Evolutionary conservation across 768 basidiomycete genomes (phyloP).

Genomic region (Boletus fagicola): DNA sequence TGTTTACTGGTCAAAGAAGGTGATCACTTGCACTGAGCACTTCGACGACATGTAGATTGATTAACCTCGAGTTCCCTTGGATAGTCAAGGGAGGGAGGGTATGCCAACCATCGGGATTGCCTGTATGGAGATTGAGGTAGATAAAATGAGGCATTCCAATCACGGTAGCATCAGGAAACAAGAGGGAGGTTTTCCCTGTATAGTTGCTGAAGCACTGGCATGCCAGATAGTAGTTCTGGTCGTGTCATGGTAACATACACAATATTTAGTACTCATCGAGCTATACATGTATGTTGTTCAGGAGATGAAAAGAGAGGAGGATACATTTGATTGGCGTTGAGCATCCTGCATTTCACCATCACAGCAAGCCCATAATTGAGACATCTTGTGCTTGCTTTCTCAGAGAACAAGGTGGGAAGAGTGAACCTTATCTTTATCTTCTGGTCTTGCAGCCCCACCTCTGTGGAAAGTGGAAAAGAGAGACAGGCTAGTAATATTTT

Average conservation of each 20-base stretch:
- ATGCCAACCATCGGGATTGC: slow-evolving; percentile 41
- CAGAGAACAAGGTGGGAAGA: slow-evolving; percentile 51
- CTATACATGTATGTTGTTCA: slow-evolving; percentile 16
- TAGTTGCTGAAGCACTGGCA: slow-evolving; percentile 37
- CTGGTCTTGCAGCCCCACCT: slow-evolving; percentile 40
- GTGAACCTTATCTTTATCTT: slow-evolving; percentile 35
- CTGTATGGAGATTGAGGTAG: slow-evolving; percentile 12
- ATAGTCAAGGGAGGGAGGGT: slow-evolving; percentile 27
- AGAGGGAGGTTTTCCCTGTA: slow-evolving; percentile 34
- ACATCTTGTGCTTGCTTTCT: slow-evolving; percentile 50
- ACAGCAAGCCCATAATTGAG: slow-evolving; percentile 53
- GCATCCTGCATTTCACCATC: slow-evolving; percentile 45
- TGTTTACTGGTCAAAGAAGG: background rate
- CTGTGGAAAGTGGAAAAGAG: slow-evolving; percentile 42
- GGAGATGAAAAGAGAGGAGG: background rate
- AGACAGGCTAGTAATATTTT: slow-evolving; percentile 47
- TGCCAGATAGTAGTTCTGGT: slow-evolving; percentile 35
- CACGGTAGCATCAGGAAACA: slow-evolving; percentile 31
- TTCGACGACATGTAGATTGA: slow-evolving; percentile 29
- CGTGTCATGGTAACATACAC: slow-evolving; percentile 34
- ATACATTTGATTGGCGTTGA: slow-evolving; percentile 16
- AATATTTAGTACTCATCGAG: slow-evolving; percentile 30
- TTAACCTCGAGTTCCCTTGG: slow-evolving; percentile 36
- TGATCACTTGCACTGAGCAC: slow-evolving; percentile 32
- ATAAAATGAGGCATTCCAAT: background rate